Conservation (phyloP, 1,284 basidiomycete genomes). For the Singerocomus inundabilis region DNA sequence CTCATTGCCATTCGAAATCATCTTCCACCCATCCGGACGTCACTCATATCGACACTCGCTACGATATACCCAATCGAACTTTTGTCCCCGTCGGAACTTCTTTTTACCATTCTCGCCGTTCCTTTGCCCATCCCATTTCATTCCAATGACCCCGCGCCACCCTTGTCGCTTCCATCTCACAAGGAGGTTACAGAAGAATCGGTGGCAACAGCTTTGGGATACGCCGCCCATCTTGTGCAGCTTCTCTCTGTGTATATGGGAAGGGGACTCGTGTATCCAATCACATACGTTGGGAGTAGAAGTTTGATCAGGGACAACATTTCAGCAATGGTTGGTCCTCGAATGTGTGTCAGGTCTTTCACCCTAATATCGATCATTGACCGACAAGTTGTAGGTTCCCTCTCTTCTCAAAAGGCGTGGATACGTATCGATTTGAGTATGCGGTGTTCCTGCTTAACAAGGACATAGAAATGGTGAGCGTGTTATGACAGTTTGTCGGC, state of each 20-base stretch:
- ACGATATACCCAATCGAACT: constrained; percentile 88
- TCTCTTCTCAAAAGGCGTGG: constrained; percentile 90
- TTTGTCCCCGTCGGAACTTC: constrained; percentile 73
- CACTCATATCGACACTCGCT: constrained; percentile 74
- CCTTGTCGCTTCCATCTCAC: constrained; percentile 61
- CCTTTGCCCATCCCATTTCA: constrained; percentile 82
- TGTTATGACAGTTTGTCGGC: constrained; percentile 8
- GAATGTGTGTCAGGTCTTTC: constrained; percentile 61
- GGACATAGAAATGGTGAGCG: constrained; percentile 86
- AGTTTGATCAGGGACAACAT: constrained; percentile 90
- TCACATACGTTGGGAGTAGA: constrained; percentile 84
- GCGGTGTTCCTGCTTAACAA: constrained; percentile 97
- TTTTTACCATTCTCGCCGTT: constrained; percentile 81
- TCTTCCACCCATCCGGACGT: constrained; percentile 59
- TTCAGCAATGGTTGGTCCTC: constrained; percentile 89
- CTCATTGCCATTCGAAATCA: constrained; percentile 45
- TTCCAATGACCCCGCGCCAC: constrained; percentile 82
- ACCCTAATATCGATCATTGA: constrained; percentile 4
- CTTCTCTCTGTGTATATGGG: constrained; percentile 78
- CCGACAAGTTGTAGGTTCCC: constrained; percentile 69
- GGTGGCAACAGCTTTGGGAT: constrained; percentile 84
- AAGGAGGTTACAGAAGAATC: constrained; percentile 80
- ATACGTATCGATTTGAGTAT: constrained; percentile 97
- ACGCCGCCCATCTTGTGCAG: constrained; percentile 81
- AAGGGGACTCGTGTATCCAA: constrained; percentile 80